These are phyloP conservation scores for Usnea hakonensis DNA, from an alignment of 495 filamentous ascomycete species.

Conservation along the genomic window DNA sequence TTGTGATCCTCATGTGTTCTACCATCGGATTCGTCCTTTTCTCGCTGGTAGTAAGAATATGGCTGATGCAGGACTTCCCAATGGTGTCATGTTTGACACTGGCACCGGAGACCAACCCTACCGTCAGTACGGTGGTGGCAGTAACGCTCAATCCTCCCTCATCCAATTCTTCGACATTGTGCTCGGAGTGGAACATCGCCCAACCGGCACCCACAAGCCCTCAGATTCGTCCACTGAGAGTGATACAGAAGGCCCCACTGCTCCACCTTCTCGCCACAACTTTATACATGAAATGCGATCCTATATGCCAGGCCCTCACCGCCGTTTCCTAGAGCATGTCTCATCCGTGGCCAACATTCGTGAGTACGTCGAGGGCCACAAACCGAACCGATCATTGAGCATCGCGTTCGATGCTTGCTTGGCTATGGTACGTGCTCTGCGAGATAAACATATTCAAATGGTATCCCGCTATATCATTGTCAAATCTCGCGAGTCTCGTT, in stretches of 20 bases:
- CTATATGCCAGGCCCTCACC: slow-evolving; percentile 94
- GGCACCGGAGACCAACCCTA: slow-evolving; percentile 58
- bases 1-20: slow-evolving; percentile 90
- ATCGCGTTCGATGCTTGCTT: slow-evolving; percentile 87
- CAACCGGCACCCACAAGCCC: slow-evolving; percentile 56
- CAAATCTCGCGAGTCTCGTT: slow-evolving; percentile 50
- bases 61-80: slow-evolving; percentile 80
- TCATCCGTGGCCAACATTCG: slow-evolving; percentile 79
- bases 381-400: slow-evolving; percentile 54
- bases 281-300: slow-evolving; percentile 94
- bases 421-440: slow-evolving; percentile 78
- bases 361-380: slow-evolving; percentile 64
- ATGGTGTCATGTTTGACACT: slow-evolving; percentile 80
- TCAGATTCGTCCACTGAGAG: slow-evolving; percentile 30
- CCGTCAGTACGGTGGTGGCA: slow-evolving; percentile 78
- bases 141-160: slow-evolving; percentile 89
- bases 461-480: slow-evolving; percentile 94
- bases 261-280: slow-evolving; percentile 60
- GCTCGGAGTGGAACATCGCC: slow-evolving; percentile 84
- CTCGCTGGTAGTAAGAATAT: slow-evolving; percentile 96
- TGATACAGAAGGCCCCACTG: slow-evolving; percentile 43
- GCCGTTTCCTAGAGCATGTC: slow-evolving; percentile 78
- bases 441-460: slow-evolving; percentile 93
- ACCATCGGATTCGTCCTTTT: slow-evolving; percentile 86
- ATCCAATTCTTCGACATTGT: slow-evolving; percentile 93